phyloP scores from a whole-genome alignment of 2,329 filamentous ascomycete species.

The Rutstroemia sp. region DNA sequence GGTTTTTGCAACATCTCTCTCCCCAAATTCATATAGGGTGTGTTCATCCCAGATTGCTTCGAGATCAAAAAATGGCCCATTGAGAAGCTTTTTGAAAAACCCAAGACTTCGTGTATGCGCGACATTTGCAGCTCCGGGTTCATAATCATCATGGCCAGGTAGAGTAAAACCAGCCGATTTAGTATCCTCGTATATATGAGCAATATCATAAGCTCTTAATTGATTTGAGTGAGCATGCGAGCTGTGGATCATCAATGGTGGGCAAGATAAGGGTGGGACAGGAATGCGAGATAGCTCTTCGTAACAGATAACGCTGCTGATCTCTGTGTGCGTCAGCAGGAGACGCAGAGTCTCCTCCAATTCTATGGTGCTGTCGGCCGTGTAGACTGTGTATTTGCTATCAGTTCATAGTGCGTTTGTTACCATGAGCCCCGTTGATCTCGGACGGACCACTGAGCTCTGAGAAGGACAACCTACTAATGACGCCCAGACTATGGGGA shows the following conservation, averaged over 20 bases:
- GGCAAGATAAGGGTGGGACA: neutral
- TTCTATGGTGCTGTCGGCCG: no score
- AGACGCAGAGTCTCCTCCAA: neutral
- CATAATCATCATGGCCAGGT: slow-evolving; percentile 17
- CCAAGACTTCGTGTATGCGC: slow-evolving; percentile 56
- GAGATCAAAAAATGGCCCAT: slow-evolving; percentile 64
- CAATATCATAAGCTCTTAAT: neutral
- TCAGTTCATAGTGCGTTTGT: no score
- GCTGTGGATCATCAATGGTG: slow-evolving; percentile 5
- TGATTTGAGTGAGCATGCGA: neutral
- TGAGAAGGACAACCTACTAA: neutral
- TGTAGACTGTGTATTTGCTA: no score
- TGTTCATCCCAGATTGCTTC: slow-evolving; percentile 78
- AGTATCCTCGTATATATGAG: slow-evolving; percentile 7
- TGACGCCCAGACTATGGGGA: slow-evolving; percentile 1
- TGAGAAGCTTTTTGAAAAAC: slow-evolving; percentile 56
- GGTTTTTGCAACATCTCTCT: slow-evolving; percentile 60
- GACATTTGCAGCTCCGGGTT: slow-evolving; percentile 43
- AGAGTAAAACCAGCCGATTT: slow-evolving; percentile 14
- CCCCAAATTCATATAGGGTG: slow-evolving; percentile 62
- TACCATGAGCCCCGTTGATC: no score
- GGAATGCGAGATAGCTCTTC: no score
- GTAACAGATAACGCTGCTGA: no score
- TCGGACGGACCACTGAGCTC: neutral
- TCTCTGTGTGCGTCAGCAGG: neutral